phyloP scores from a whole-genome alignment of 306 rosid species.

The Fagus crenata region DNA sequence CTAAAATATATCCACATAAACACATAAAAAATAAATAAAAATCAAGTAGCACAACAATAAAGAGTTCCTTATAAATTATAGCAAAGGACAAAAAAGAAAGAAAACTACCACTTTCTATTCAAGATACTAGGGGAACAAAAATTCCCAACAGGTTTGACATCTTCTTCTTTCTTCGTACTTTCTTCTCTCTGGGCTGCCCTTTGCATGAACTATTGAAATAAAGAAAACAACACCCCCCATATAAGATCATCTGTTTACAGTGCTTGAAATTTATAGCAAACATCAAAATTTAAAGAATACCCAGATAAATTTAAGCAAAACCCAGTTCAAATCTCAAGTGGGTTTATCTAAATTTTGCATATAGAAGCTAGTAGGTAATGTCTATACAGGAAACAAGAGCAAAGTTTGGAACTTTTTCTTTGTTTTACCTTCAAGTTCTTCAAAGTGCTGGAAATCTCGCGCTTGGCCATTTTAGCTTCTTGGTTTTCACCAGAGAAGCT shows the following conservation, averaged over 20 bases:
- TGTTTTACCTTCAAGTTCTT: constrained; percentile 73
- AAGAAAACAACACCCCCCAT: background rate
- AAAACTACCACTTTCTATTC: constrained; percentile 59
- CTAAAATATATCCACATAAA: too few relatives aligned
- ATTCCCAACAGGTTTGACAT: constrained; percentile 47
- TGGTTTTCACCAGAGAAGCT: background rate
- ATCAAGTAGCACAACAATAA: background rate
- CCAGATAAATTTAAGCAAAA: constrained; percentile 3
- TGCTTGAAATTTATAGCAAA: background rate
- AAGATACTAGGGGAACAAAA: constrained; percentile 38
- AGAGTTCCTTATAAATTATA: background rate
- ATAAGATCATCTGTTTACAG: background rate
- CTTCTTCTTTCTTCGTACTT: constrained; percentile 58
- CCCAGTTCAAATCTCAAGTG: constrained; percentile 12
- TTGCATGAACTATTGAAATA: constrained; percentile 73
- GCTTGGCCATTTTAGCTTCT: constrained; percentile 52
- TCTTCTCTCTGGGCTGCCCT: constrained; percentile 70
- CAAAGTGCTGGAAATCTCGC: constrained; percentile 74
- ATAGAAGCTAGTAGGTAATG: background rate
- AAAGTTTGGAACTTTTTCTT: background rate
- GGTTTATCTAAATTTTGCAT: background rate
- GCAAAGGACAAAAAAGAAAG: constrained; percentile 11
- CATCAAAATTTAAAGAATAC: constrained; percentile 3
- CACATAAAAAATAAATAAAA: background rate
- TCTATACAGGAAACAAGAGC: background rate